These are phyloP conservation scores for Termitomyces titanicus DNA, from an alignment of 768 basidiomycete species.

Conservation along the genomic window DNA sequence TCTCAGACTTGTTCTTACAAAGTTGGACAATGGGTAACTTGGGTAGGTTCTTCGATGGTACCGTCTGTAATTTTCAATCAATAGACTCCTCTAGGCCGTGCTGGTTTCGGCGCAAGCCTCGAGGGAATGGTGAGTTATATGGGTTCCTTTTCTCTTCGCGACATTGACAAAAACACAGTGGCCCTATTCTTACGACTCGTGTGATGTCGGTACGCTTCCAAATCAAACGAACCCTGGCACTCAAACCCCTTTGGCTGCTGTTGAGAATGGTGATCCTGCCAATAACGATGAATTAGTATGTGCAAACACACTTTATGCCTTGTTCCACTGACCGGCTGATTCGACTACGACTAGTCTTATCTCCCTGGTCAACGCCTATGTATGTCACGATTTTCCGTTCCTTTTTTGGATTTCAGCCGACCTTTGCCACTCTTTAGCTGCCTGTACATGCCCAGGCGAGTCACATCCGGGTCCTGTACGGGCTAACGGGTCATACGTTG, in stretches of 20 bases:
- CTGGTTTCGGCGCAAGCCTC: slow-evolving; percentile 67
- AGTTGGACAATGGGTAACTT: slow-evolving; percentile 51
- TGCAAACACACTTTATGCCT: slow-evolving; percentile 1
- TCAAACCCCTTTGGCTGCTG: slow-evolving; percentile 44
- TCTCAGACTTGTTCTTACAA: background rate
- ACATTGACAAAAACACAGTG: slow-evolving; percentile 31
- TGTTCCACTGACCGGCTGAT: background rate
- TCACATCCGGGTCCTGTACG: slow-evolving; percentile 39
- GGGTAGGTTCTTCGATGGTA: slow-evolving; percentile 23
- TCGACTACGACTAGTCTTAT: slow-evolving; percentile 42
- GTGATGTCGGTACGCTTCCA: slow-evolving; percentile 75
- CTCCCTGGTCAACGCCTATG: slow-evolving; percentile 59
- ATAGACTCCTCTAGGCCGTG: slow-evolving; percentile 43
- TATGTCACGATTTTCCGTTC: slow-evolving; percentile 11
- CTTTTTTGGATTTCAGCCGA: background rate
- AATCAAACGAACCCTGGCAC: slow-evolving; percentile 73
- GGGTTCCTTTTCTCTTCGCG: background rate
- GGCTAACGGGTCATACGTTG: slow-evolving; percentile 52
- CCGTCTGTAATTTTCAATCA: slow-evolving; percentile 22
- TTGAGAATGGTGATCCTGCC: slow-evolving; percentile 35
- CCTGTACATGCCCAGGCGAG: slow-evolving; percentile 41
- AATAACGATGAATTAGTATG: slow-evolving; percentile 37
- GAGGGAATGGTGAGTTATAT: slow-evolving; percentile 55
- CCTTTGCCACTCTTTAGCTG: slow-evolving; percentile 15
- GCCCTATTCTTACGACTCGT: slow-evolving; percentile 70